These are phyloP conservation scores for Alternaria rosae DNA, from an alignment of 2,329 filamentous ascomycete genomes.

Conservation along the genomic window DNA sequence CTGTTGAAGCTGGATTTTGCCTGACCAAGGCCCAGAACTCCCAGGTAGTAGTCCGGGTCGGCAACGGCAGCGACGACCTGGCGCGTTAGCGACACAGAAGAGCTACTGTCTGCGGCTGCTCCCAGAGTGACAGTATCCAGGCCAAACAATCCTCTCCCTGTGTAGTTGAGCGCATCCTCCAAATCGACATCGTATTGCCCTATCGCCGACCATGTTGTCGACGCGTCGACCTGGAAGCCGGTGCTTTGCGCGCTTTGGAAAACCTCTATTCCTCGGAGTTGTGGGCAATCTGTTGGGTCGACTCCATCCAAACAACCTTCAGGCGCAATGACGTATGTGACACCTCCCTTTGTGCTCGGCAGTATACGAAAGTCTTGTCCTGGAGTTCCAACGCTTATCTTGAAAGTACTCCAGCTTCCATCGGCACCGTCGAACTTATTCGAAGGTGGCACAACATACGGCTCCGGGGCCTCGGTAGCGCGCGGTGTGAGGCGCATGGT, in stretches of 20 bases:
- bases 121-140: slow-evolving; percentile 42
- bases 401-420: slow-evolving; percentile 53
- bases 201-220: slow-evolving; percentile 44
- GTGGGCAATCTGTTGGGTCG: slow-evolving; percentile 41
- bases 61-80: slow-evolving; percentile 43
- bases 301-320: slow-evolving; percentile 43
- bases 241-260: slow-evolving; percentile 39
- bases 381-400: slow-evolving; percentile 50
- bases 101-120: slow-evolving; percentile 23
- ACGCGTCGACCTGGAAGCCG: slow-evolving; percentile 42
- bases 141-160: slow-evolving; percentile 40
- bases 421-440: slow-evolving; percentile 51
- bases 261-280: slow-evolving; percentile 38
- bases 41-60: slow-evolving; percentile 41
- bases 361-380: slow-evolving; percentile 50
- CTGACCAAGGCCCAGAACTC: slow-evolving; percentile 39
- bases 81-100: slow-evolving; percentile 29
- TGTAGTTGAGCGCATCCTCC: slow-evolving; percentile 40
- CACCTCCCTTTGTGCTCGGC: slow-evolving; percentile 43
- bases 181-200: slow-evolving; percentile 42
- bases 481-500: slow-evolving; percentile 32
- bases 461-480: slow-evolving; percentile 24
- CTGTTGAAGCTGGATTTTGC: slow-evolving; percentile 42
- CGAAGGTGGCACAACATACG: slow-evolving; percentile 44
- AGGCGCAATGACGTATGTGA: slow-evolving; percentile 43